Percentiles rank a stretch among this genome's conserved stretches.
These are phyloP conservation scores for Neurospora intermedia DNA, from an alignment of 495 filamentous ascomycete genomes.

Conservation along the genomic window DNA sequence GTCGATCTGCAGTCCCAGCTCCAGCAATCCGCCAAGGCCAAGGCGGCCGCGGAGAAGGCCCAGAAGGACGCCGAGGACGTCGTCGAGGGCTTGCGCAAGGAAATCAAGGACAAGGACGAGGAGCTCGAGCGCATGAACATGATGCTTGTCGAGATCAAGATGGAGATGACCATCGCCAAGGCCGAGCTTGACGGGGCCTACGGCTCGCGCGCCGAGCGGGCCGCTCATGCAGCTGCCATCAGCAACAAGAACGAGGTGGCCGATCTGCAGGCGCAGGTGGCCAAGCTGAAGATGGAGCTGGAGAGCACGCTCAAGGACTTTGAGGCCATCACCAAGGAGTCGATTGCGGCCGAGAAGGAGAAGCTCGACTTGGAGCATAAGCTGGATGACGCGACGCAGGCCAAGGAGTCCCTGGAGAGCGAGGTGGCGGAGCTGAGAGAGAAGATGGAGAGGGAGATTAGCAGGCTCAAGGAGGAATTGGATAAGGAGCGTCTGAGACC, in stretches of 20 bases:
- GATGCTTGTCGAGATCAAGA: conserved; percentile 77
- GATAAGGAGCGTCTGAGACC: conserved; percentile 33
- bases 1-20: conserved; percentile 9
- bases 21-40: conserved; percentile 5
- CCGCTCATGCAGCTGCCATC: conserved; percentile 61
- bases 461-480: conserved; percentile 31
- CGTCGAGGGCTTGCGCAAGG: conserved; percentile 20
- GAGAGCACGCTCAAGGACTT: conserved; percentile 74
- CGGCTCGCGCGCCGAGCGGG: conserved; percentile 64
- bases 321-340: conserved; percentile 75
- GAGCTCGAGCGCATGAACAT: conserved; percentile 68
- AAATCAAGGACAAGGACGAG: conserved; percentile 41
- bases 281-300: conserved; percentile 68
- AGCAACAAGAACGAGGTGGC: conserved; percentile 55
- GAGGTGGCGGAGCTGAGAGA: conserved; percentile 24
- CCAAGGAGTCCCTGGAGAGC: conserved; percentile 23
- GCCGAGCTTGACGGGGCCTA: conserved; percentile 95
- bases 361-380: conserved; percentile 59
- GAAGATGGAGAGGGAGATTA: conserved; percentile 25
- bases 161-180: conserved; percentile 81
- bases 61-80: conserved; percentile 18
- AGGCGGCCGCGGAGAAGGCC: conserved; percentile 17
- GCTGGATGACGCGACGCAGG: conserved; percentile 28
- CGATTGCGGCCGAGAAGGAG: conserved; percentile 81
- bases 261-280: conserved; percentile 49